phyloP scores from a whole-genome alignment of 176 grass and related monocot species.

The Bothriochloa decipiens region DNA sequence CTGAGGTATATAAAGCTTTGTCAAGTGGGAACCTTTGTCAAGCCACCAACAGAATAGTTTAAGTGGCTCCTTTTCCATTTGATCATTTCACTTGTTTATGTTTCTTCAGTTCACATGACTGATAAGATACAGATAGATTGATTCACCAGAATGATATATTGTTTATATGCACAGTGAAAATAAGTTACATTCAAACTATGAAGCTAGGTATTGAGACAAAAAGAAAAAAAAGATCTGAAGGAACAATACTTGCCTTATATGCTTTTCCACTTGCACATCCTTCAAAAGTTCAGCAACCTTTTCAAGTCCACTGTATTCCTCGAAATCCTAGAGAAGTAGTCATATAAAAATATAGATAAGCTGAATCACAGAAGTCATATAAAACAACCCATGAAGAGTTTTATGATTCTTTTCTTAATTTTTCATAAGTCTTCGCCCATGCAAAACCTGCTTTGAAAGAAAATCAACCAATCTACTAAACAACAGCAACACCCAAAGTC shows the following conservation, averaged over 20 bases:
- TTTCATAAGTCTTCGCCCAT: neutral
- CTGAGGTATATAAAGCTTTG: neutral
- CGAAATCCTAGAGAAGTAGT: slow-evolving; percentile 67
- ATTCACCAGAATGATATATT: slow-evolving; percentile 18
- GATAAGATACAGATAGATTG: slow-evolving; percentile 4
- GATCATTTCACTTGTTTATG: neutral
- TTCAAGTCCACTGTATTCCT: slow-evolving; percentile 82
- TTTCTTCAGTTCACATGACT: neutral
- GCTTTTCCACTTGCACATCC: slow-evolving; percentile 82
- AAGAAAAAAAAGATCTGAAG: neutral
- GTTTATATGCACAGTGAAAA: slow-evolving; percentile 9
- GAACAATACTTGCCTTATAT: slow-evolving; percentile 70
- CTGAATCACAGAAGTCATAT: neutral
- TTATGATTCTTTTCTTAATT: neutral
- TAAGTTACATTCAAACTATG: neutral
- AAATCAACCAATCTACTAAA: slow-evolving; percentile 17
- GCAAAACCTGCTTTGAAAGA: slow-evolving; percentile 31
- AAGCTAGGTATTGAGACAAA: neutral
- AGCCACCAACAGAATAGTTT: neutral
- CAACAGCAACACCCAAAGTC: neutral
- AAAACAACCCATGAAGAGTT: slow-evolving; percentile 23
- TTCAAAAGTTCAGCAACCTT: slow-evolving; percentile 93
- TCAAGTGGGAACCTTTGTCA: neutral
- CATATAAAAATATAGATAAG: slow-evolving; percentile 5
- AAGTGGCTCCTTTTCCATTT: neutral